Percentiles rank a stretch among this genome's conserved stretches.
Evolutionary conservation across 2,329 filamentous ascomycete species (phyloP).

Genomic region (Macrophomina pseudophaseolina): DNA sequence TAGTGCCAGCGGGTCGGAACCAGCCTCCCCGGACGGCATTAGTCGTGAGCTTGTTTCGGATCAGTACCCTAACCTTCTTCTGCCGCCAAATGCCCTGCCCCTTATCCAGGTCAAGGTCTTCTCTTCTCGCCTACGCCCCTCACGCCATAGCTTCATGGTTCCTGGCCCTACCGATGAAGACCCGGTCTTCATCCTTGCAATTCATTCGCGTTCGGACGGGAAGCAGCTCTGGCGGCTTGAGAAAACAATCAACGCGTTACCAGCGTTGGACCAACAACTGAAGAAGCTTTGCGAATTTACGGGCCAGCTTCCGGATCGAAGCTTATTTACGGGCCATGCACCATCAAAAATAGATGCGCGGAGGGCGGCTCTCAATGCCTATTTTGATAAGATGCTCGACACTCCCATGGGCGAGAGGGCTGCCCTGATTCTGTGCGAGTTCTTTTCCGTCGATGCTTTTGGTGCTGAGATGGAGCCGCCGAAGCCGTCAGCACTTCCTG

Average conservation of each 20-base stretch:
- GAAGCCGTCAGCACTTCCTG: conserved; percentile 39
- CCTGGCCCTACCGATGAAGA: conserved; percentile 85
- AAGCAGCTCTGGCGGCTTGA: conserved; percentile 92
- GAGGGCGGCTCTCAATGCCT: conserved; percentile 77
- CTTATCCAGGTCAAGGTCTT: conserved; percentile 86
- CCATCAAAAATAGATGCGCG: conserved; percentile 92
- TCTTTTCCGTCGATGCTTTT: conserved; percentile 73
- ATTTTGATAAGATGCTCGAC: conserved; percentile 84
- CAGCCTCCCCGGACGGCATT: conserved; percentile 49
- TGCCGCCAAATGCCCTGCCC: conserved; percentile 86
- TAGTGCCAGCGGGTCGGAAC: conserved; percentile 39
- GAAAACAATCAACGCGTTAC: conserved; percentile 82
- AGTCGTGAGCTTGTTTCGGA: conserved; percentile 76
- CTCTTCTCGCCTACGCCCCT: conserved; percentile 93
- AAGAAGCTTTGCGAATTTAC: conserved; percentile 75
- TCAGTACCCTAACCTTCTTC: conserved; percentile 81
- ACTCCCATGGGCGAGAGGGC: conserved; percentile 78
- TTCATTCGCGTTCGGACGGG: conserved; percentile 76
- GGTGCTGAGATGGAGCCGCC: conserved; percentile 62
- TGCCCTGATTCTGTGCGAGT: conserved; percentile 82
- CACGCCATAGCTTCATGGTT: conserved; percentile 81
- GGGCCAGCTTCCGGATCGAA: conserved; percentile 80
- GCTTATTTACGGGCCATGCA: conserved; percentile 88
- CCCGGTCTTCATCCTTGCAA: conserved; percentile 87
- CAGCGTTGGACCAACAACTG: conserved; percentile 80